Evolutionary conservation across 2,329 filamentous ascomycete genomes (phyloP).

Genomic region (Amylocarpus encephaloides): DNA sequence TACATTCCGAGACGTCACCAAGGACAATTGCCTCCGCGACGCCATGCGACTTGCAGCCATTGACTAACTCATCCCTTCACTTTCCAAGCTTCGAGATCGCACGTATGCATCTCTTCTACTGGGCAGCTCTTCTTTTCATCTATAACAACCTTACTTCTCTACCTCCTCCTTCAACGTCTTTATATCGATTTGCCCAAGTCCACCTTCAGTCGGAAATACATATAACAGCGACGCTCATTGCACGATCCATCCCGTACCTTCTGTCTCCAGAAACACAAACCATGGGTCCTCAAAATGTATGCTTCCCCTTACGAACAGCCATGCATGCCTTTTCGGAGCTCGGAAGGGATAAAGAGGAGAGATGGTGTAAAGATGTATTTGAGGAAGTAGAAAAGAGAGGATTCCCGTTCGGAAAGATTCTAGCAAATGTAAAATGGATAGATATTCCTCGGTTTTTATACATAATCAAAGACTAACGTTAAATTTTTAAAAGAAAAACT

Average conservation of each 20-base stretch:
- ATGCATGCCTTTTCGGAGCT: conserved; percentile 12
- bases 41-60: conserved; percentile 8
- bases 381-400: conserved; percentile 8
- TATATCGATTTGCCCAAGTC: conserved; percentile 6
- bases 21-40: conserved; percentile 8
- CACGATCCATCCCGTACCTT: conserved; percentile 10
- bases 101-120: conserved; percentile 12
- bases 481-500: too few species aligned
- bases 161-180: conserved; percentile 8
- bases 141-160: conserved; percentile 10
- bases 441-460: conserved; percentile 9
- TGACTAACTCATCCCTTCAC: conserved; percentile 7
- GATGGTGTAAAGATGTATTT: conserved; percentile 11
- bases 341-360: conserved; percentile 8
- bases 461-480: too few species aligned
- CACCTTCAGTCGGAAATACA: conserved; percentile 6
- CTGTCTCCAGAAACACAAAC: conserved; percentile 9
- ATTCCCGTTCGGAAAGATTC: conserved; percentile 10
- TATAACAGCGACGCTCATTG: conserved; percentile 10
- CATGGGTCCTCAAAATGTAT: conserved; percentile 10
- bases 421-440: conserved; percentile 10
- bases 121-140: conserved; percentile 11
- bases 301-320: conserved; percentile 9
- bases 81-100: conserved; percentile 10
- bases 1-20: conserved; percentile 7